Percentiles rank a stretch among this genome's conserved stretches.
Conservation (phyloP, 768 basidiomycete genomes). For the Calvatia gigantea region DNA sequence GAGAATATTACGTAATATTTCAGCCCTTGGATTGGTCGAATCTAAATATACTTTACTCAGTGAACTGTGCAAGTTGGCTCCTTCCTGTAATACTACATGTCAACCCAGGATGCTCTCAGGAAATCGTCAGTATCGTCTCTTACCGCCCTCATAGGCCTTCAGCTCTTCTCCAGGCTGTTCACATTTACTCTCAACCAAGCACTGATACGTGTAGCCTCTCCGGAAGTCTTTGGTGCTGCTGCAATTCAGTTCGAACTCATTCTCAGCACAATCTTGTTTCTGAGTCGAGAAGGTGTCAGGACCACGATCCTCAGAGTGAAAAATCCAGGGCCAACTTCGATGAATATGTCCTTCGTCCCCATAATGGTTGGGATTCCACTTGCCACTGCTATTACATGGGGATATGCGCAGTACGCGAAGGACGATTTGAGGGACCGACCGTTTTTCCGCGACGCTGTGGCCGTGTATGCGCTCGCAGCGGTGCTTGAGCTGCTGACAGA, state of each 20-base stretch:
- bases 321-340: conserved; percentile 12
- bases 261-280: conserved; percentile 85
- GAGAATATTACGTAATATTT: background rate
- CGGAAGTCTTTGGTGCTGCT: conserved; percentile 84
- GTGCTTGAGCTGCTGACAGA: conserved; percentile 78
- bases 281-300: conserved; percentile 90
- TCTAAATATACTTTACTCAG: background rate
- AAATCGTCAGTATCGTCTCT: conserved; percentile 39
- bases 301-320: conserved; percentile 73
- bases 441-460: conserved; percentile 58
- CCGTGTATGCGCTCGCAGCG: conserved; percentile 71
- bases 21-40: background rate
- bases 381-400: conserved; percentile 43
- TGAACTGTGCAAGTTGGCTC: no score
- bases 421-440: conserved; percentile 56
- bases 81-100: background rate
- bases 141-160: conserved; percentile 77
- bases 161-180: conserved; percentile 77
- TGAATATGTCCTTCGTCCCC: conserved; percentile 62
- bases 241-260: conserved; percentile 94
- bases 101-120: conserved; percentile 21
- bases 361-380: conserved; percentile 66
- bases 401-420: conserved; percentile 57
- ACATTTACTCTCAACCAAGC: conserved; percentile 91
- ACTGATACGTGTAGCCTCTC: conserved; percentile 78